A percentile compares a stretch with the other conserved stretches of the same genome.
Conservation (phyloP, 495 filamentous ascomycete genomes). For the Glonium stellatum region DNA sequence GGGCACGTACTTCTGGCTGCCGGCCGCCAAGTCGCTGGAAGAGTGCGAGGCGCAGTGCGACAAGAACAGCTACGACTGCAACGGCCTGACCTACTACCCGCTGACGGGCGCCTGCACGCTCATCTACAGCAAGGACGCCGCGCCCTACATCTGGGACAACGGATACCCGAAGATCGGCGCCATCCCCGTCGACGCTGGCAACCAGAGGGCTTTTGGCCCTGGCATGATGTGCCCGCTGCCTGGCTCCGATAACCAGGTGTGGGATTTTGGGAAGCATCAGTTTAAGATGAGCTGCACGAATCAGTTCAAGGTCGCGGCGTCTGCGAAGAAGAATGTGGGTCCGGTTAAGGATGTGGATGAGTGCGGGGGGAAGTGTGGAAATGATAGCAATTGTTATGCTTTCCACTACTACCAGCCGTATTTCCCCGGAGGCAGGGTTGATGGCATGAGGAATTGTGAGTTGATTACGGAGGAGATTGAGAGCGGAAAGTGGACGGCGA, state of each 20-base stretch:
- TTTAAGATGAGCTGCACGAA: constrained; percentile 10
- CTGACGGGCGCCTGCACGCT: background rate
- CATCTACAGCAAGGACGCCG: background rate
- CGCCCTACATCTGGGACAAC: constrained; percentile 8
- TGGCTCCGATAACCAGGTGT: constrained; percentile 13
- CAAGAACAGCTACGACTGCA: constrained; percentile 4
- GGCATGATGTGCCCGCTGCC: constrained; percentile 8
- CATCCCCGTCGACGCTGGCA: background rate
- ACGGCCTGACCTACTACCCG: constrained; percentile 5
- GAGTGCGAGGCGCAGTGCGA: constrained; percentile 9
- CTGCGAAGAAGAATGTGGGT: background rate
- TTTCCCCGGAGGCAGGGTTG: background rate
- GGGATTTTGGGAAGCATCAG: background rate
- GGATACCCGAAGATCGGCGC: constrained; percentile 10
- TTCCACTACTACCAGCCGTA: constrained; percentile 9
- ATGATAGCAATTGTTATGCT: background rate
- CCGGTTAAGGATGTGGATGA: background rate
- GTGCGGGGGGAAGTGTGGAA: background rate
- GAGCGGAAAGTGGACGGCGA: background rate
- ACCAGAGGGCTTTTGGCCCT: background rate
- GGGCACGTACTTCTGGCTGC: constrained; percentile 6
- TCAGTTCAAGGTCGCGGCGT: background rate
- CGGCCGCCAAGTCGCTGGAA: background rate
- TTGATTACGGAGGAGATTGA: background rate
- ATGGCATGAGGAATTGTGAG: constrained; percentile 9